Conservation (phyloP, 495 filamentous ascomycete genomes). For the Podospora didyma region DNA sequence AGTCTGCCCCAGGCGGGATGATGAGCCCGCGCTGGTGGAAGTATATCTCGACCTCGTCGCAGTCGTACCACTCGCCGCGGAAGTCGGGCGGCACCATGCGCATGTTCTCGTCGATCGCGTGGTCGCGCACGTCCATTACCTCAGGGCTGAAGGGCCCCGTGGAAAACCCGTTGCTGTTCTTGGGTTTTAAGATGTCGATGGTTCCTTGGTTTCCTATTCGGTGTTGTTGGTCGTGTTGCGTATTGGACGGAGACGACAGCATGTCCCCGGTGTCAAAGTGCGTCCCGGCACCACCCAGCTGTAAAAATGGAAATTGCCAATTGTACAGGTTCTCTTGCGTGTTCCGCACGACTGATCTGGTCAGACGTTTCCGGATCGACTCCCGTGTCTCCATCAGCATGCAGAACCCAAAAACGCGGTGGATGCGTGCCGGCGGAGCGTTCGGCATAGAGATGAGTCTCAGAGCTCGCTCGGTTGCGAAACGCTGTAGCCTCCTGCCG, state of each 20-base stretch:
- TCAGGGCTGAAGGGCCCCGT: conserved; percentile 36
- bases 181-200: conserved; percentile 28
- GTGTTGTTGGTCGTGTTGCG: conserved; percentile 5
- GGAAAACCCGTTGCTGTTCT: conserved; percentile 32
- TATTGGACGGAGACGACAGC: too few species aligned
- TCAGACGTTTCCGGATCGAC: conserved; percentile 43
- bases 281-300: conserved; percentile 66
- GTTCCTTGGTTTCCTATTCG: conserved; percentile 31
- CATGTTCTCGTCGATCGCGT: conserved; percentile 35
- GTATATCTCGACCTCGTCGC: conserved; percentile 68
- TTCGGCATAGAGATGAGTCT: conserved; percentile 54
- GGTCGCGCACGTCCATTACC: conserved; percentile 20
- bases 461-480: conserved; percentile 59
- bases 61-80: conserved; percentile 70
- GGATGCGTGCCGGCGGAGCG: conserved; percentile 45
- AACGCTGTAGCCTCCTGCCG: conserved; percentile 64
- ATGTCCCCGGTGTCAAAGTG: conserved; percentile 44
- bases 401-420: conserved; percentile 63
- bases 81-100: conserved; percentile 44
- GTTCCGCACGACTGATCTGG: conserved; percentile 33
- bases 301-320: conserved; percentile 59
- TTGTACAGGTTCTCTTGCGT: conserved; percentile 50
- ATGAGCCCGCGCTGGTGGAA: conserved; percentile 55
- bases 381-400: conserved; percentile 52
- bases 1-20: conserved; percentile 50